Base-by-base conservation (phyloP, 139 green algal genomes). In the Edaphochlamys debaryana region DNA sequence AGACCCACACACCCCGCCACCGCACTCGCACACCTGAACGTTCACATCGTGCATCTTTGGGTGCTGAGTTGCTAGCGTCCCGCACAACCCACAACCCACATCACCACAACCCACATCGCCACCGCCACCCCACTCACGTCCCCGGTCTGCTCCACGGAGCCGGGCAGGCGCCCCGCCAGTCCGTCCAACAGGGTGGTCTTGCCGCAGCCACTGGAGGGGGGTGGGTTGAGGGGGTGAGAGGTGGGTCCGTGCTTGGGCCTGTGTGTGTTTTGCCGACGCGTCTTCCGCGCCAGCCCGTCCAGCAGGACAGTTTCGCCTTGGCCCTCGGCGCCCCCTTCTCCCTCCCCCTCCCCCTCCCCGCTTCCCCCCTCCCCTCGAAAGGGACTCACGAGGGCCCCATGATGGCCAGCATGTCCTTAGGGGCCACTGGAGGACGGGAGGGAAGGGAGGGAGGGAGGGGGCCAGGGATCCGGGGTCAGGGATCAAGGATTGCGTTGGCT, bases 151-250 rank as follows among this genome's bases (percentile, higher is more conserved):
- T 40, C 45, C 17, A 88, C 36, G 15, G 68, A 70, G 13, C 32
- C 5, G 7, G 56, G 29, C 19, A 79, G 72, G 9, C 87, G 72
- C 6, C 89, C 87, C 5, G 85, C 80, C 32, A 92, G 79, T 0
- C 64, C 79, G 63, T 92, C 88, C 67, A 96, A 82, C 34, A 96
- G 68, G 30, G 92, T 95, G 25, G 62, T 72, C 72, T 89, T 88
- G 58, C 84, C 83, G 42, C 75, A 85, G 50, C 50, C 50, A 22
- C 56, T 63, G 56, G 45, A 54, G 11, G 45, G 45, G 45, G 45
- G 45, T 13, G 45, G 45, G 45, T 9, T 54, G 45, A 29, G 66
- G 32, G 29, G 66, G 13, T 29, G 29, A 48, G 66, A 38, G 36
- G 66, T 17, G 64, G 64, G 32, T 48, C 79, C 20, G 37, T 64